Evolutionary conservation across 352 stramenopile genomes (phyloP), one percentile per base, ranked within the genome.

Genomic region (Globisporangium okanoganense): DNA sequence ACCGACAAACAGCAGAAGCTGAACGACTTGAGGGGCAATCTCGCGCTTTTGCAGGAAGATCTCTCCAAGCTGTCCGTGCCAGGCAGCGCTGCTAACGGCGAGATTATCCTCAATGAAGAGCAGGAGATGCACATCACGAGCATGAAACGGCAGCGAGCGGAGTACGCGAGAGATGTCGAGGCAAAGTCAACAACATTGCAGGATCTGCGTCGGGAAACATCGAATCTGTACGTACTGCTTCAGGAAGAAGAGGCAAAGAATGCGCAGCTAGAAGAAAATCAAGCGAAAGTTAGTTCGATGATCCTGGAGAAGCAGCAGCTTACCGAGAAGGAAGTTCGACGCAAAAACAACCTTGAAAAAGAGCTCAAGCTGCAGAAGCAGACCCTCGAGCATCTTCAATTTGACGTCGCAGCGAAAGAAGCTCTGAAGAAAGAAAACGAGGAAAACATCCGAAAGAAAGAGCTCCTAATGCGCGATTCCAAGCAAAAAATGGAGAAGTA

Each of bases 401-500:
- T 70, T 7, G 76, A 89, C 2, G 64, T 78, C 16, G 35, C 64
- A 4, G 44, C 62, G 16, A 79, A 82, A 57, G 78, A 90, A 40
- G 58, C 51, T 13, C 58, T 78, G 48, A 78, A 76, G 44, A 75
- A 75, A 24, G 79, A 84, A 22, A 85, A 85, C 44, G 78, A 87
- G 44, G 79, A 88, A 31, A 87, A 64, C 50, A 56, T 85, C 14
- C 66, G 69, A 43, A 77, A 76, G 43, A 92, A 93, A 52, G 89
- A 97, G 58, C 61, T 87, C 0, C 48, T 78, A 25, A 75, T 96
- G 67, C 77, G 82, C 29, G 81, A 92, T 36, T 86, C 80, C 43
- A 96, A 95, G 69, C 72, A 86, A 7, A 91, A 92, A 45, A 95
- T 96, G 82, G 83, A 97, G 29, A 90, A 89, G 52, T 94, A 96